Base-by-base conservation (phyloP, 2,329 filamentous ascomycete genomes). In the Cryphonectria nitschkei region DNA sequence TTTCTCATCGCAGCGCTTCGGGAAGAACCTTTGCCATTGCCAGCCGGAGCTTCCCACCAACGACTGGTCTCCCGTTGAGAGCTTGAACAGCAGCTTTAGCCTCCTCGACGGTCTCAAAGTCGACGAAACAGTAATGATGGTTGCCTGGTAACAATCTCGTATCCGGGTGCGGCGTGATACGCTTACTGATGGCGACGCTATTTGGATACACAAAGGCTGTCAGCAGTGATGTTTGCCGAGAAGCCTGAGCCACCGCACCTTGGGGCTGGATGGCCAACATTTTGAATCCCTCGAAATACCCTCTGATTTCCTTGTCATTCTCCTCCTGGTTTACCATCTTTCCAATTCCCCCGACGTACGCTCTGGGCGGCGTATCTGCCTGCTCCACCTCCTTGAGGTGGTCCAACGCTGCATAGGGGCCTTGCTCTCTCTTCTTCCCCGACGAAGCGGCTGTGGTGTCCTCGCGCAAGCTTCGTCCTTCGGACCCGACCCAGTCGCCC, bases 111-210 rank as follows among this genome's bases (percentile, higher is more conserved):
- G 83, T 87, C 64, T 81, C 81, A 69, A 92, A 85, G 75, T 92
- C 89, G n/a, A 92, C 87, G 71, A 91, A 92, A 75, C 88, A 88
- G 78, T 89, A 91, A 79, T 91, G 86, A 76, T 89, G 84, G 73
- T 88, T 85, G 41, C 87, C 88, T 0, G 83, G 81, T 56, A 82
- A 81, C n/a, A 81, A 78, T 37, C 81, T 82, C 70, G 84, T 90
- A 76, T 79, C 88, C 76, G 81, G 88, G 77, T 83, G 89, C 73
- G 85, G 88, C 63, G 84, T 90, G 82, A 87, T 91, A 26, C 84
- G 80, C 74, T 86, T 86, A 74, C 84, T 82, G 63, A 86, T 82
- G 8, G 76, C 75, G 54, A 79, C 73, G 8, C 76, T 80, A 61
- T n/a, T 34, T 58, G 52, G 54, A 75, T 68, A 76, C 71, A 41